Base-by-base conservation (phyloP, 805 yeast species). In the Zygoascus tannicola region DNA sequence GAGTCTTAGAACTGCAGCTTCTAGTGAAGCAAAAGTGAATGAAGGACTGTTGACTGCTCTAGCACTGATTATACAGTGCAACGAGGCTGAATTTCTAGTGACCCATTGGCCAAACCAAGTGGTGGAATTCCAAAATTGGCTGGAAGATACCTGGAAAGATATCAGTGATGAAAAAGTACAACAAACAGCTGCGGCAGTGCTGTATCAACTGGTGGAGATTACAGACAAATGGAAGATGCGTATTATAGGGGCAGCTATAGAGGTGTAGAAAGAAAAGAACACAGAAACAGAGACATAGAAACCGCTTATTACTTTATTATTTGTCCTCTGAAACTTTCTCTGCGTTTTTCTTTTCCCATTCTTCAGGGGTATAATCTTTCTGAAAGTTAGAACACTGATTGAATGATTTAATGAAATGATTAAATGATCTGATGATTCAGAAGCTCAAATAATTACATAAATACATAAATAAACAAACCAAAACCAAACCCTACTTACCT, bases 331-430 rank as follows among this genome's bases (percentile, higher is more conserved):
- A n/a, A n/a, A n/a, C n/a, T n/a, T n/a, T 16, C 14, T 35, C 22
- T 15, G 15, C n/a, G 22, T 32, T n/a, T 28, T 44, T 43, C 37
- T 45, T 53, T 22, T 70, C 71, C 95, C 96, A 90, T 62, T 90
- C 98, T n/a, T 75, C 84, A 1, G 80, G 78, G 0, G 97, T 88
- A 58, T 78, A 90, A 10, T 53, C 58, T 43, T 63, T 63, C 62
- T 58, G 21, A 19, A 32, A 12, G 32, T n/a, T n/a, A n/a, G n/a
- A n/a, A n/a, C n/a, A n/a, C n/a, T n/a, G n/a, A n/a, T n/a, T n/a
- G n/a, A n/a, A n/a, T n/a, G n/a, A n/a, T n/a, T n/a, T n/a, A n/a
- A n/a, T n/a, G n/a, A n/a, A n/a, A n/a, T n/a, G n/a, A n/a, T n/a
- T n/a, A n/a, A n/a, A n/a, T n/a, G n/a, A n/a, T n/a, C n/a, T n/a